These are phyloP conservation scores for Casuarina cunninghamiana DNA, from an alignment of 306 rosid species.

Conservation along the genomic window DNA sequence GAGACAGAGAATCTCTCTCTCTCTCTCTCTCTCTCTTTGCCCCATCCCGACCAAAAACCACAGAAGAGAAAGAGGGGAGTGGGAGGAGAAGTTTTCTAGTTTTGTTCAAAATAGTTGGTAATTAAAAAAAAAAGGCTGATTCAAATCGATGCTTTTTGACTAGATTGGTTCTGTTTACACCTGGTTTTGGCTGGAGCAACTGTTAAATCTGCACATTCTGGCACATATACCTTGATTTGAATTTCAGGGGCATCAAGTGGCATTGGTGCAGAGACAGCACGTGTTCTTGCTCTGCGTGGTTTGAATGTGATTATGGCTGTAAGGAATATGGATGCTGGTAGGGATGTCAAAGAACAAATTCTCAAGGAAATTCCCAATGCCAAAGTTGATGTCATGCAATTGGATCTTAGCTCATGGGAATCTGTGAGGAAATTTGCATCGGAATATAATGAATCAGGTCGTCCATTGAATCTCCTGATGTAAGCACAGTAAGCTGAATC, in stretches of 20 bases:
- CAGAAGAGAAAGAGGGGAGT: neutral
- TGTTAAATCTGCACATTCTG: neutral
- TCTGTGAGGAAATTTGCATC: constrained; percentile 72
- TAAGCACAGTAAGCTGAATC: constrained; percentile 31
- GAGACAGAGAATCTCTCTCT: neutral
- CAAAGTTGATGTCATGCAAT: constrained; percentile 60
- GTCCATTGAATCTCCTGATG: constrained; percentile 68
- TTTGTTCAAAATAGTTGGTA: no score
- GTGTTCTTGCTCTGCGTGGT: constrained; percentile 68
- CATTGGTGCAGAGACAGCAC: constrained; percentile 70
- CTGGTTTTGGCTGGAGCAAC: neutral
- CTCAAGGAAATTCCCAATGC: constrained; percentile 57
- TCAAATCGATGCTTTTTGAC: neutral
- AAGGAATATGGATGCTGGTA: constrained; percentile 58
- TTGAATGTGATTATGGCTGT: constrained; percentile 87
- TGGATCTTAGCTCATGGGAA: constrained; percentile 73
- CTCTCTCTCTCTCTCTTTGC: neutral
- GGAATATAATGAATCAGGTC: constrained; percentile 60
- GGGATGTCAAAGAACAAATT: constrained; percentile 44
- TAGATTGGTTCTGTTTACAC: neutral
- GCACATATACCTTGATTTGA: neutral
- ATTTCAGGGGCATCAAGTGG: constrained; percentile 85
- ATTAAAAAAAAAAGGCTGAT: neutral
- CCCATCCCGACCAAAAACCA: no score
- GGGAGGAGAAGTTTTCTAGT: neutral